Evolutionary conservation across 116 monocot genomes (phyloP).

Genomic region (Cymodocea nodosa): DNA sequence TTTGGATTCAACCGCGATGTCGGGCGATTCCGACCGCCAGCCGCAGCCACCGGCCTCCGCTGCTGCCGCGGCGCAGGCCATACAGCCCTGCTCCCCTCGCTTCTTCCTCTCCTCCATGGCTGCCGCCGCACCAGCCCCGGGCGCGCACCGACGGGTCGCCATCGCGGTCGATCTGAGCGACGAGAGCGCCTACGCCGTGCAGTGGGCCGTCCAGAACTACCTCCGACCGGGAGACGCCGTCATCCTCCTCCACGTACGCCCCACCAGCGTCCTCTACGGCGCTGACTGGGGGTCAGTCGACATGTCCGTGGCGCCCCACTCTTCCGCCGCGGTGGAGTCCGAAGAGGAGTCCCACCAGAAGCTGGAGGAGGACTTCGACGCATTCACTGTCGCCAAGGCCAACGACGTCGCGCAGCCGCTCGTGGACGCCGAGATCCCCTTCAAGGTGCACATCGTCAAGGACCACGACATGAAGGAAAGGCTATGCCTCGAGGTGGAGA

Average conservation of each 20-base stretch:
- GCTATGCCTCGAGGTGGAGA: slow-evolving; percentile 71
- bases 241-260: slow-evolving; percentile 72
- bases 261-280: slow-evolving; percentile 73
- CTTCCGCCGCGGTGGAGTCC: neutral
- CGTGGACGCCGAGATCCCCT: slow-evolving; percentile 49
- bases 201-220: slow-evolving; percentile 83
- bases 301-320: neutral
- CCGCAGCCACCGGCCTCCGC: too few species aligned
- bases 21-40: too few species aligned
- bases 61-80: too few species aligned
- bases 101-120: too few species aligned
- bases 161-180: slow-evolving; percentile 62
- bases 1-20: too few species aligned
- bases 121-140: too few species aligned
- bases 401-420: slow-evolving; percentile 59
- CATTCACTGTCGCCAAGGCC: slow-evolving; percentile 55
- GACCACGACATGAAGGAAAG: slow-evolving; percentile 90
- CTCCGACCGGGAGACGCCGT: slow-evolving; percentile 83
- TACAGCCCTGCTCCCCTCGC: too few species aligned
- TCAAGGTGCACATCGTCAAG: slow-evolving; percentile 75
- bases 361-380: slow-evolving; percentile 61
- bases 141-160: neutral
- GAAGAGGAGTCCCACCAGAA: slow-evolving; percentile 36
- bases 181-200: slow-evolving; percentile 32
- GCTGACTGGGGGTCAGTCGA: slow-evolving; percentile 80